These are phyloP conservation scores for Suhomyces emberorum DNA, from an alignment of 805 yeast species.

Conservation along the genomic window DNA sequence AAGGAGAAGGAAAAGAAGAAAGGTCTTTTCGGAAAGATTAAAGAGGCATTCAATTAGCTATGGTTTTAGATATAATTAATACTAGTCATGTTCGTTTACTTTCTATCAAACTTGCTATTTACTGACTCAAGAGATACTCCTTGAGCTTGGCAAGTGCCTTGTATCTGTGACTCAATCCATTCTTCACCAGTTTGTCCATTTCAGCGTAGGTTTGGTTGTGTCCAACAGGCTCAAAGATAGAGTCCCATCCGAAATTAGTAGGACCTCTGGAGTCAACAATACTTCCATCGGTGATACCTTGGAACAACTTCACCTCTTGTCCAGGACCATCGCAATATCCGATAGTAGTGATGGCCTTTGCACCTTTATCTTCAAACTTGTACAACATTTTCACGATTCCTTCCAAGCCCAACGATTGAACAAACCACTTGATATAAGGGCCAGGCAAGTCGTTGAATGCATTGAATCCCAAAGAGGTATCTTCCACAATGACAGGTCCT, in stretches of 20 bases:
- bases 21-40: conserved; percentile 45
- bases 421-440: conserved; percentile 92
- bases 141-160: conserved; percentile 75
- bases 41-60: conserved; percentile 31
- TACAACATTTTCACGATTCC: conserved; percentile 75
- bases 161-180: conserved; percentile 81
- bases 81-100: too few species aligned
- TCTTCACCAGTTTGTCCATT: conserved; percentile 73
- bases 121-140: conserved; percentile 41
- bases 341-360: conserved; percentile 87
- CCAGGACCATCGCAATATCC: conserved; percentile 88
- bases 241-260: conserved; percentile 90
- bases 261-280: conserved; percentile 82
- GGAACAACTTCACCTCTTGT: conserved; percentile 67
- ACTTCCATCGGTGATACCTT: conserved; percentile 77
- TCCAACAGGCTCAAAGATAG: conserved; percentile 82
- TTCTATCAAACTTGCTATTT: conserved; percentile 1
- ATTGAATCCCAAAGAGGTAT: conserved; percentile 82
- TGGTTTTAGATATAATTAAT: too few species aligned
- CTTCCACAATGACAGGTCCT: conserved; percentile 93
- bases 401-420: conserved; percentile 66
- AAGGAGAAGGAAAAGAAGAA: conserved; percentile 20
- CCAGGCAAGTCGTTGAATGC: conserved; percentile 88
- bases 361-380: conserved; percentile 80
- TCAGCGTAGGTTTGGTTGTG: conserved; percentile 74